Base-by-base conservation (phyloP, 352 stramenopile genomes). In the Globisporangium nodosum region DNA sequence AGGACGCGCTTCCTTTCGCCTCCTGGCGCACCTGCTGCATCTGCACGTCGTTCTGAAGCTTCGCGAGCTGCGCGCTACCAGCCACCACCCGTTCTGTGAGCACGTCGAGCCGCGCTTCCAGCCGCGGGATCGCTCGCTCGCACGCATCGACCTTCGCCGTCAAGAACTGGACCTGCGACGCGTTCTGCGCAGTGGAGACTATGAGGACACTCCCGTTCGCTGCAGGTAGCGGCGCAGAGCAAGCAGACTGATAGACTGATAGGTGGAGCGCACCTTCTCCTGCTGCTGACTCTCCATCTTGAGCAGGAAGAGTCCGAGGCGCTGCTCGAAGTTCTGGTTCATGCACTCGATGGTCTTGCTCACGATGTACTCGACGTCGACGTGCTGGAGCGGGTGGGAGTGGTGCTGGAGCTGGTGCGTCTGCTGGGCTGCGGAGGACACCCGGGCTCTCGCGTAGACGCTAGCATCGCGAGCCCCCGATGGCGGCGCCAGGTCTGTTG, bases 321-420 rank as follows among this genome's bases (percentile, higher is more conserved):
- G 73, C 27, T 82, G 61, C 58, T 88, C 78, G 24, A 88, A 88
- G 54, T 84, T 85, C 46, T 77, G 71, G 43, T 79, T 85, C 75
- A 85, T 84, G 40, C 71, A 79, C 60, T 85, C 75, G 30, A 88
- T 83, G 0, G 78, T 88, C 45, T 74, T 76, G 60, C 67, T 81
- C 49, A 87, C 77, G 24, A 87, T 84, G 52, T 72, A 82, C 63
- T 88, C 78, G 21, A 88, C 73, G 45, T 85, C 75, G 0, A 70
- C 56, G 35, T 76, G 66, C 20, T 82, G 64, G 2, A 13, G 5
- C 21, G 0, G 21, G 43, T 6, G 13, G 64, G 2, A 13, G 5
- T 18, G 46, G 35, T 76, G 66, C 20, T 82, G 64, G 2, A 13
- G 5, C 21, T 24, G 21, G 43, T 6, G 13, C 39, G 5, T 18